Evolutionary conservation across 805 yeast species (phyloP), one percentile per base, ranked within the genome.

Genomic region (Komagataella ulmi): DNA sequence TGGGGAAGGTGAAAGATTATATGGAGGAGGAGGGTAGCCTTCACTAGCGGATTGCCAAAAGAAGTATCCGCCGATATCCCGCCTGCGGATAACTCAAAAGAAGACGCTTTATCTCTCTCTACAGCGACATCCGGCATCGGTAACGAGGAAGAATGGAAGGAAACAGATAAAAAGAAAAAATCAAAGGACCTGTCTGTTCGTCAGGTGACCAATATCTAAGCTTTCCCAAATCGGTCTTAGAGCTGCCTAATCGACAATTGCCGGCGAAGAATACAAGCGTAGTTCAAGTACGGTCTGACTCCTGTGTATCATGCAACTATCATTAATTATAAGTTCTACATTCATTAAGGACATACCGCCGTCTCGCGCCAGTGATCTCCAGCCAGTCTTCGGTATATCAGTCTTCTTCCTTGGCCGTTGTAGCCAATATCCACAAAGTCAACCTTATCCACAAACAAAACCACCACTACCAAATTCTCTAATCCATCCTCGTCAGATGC

Each of bases 341-440:
- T 51, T 14, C 7, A 14, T 62, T 57, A 85, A 3, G 96, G 95
- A 65, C 95, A 86, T 3, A 87, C 85, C 59, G 85, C 91, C 51
- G 71, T 73, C 62, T 86, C 91, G 49, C 72, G 73, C 96, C 96
- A 87, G 56, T 77, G 77, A 54, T 79, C 85, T 49, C 70, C 65
- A 48, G 71, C 74, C 53, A 73, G 74, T 57, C 83, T 73, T 53
- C 75, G 76, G 58, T 75, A 80, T 23, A 80, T 59, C 53, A 69
- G 72, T 55, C 88, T 65, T 56, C 79, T 71, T 57, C 77, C 76
- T 19, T 24, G 30, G 52, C 63, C 67, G 6, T 71, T 72, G 55
- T 78, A 79, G 50, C 78, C 80, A 55, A 81, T 66, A 55, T 81
- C 83, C 51, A 81, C 74, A 60, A 73, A 75, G 63, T 88, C 96